Percentiles rank a stretch among this genome's conserved stretches.
Evolutionary conservation across 495 filamentous ascomycete species (phyloP).

Genomic region (Hypoxylon cercidicola): DNA sequence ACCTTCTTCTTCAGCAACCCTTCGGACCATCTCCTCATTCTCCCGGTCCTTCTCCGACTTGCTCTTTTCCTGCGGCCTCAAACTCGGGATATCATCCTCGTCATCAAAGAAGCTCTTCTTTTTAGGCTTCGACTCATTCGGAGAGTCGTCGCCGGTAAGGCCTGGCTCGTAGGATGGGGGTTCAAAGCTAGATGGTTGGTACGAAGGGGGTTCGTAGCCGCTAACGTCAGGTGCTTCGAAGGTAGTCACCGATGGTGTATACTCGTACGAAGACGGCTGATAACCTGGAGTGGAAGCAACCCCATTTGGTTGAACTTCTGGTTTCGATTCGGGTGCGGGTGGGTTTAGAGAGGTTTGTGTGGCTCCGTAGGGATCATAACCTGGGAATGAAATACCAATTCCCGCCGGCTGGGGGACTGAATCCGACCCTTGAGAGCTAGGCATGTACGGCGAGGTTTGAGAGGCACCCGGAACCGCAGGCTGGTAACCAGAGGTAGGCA

Average conservation of each 20-base stretch:
- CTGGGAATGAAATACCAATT: slow-evolving; percentile 42
- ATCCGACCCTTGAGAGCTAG: slow-evolving; percentile 37
- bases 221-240: slow-evolving; percentile 44
- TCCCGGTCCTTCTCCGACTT: slow-evolving; percentile 68
- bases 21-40: slow-evolving; percentile 81
- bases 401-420: slow-evolving; percentile 25
- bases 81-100: slow-evolving; percentile 63
- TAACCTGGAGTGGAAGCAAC: slow-evolving; percentile 43
- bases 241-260: slow-evolving; percentile 49
- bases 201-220: slow-evolving; percentile 63
- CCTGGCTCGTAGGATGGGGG: slow-evolving; percentile 66
- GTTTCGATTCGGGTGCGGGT: slow-evolving; percentile 13
- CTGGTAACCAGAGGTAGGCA: slow-evolving; percentile 44
- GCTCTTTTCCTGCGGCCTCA: slow-evolving; percentile 56
- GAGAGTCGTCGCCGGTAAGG: slow-evolving; percentile 48
- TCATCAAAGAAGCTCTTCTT: slow-evolving; percentile 85
- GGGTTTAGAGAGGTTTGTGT: slow-evolving; percentile 27
- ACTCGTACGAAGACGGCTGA: slow-evolving; percentile 56
- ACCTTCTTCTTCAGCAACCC: slow-evolving; percentile 88
- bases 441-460: slow-evolving; percentile 39
- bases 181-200: slow-evolving; percentile 62
- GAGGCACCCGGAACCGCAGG: slow-evolving; percentile 37
- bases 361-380: slow-evolving; percentile 41
- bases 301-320: slow-evolving; percentile 20
- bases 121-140: slow-evolving; percentile 65